Percentiles rank a stretch among this genome's conserved stretches.
phyloP scores from a whole-genome alignment of 83 land plant species.

The Thuja plicata region DNA sequence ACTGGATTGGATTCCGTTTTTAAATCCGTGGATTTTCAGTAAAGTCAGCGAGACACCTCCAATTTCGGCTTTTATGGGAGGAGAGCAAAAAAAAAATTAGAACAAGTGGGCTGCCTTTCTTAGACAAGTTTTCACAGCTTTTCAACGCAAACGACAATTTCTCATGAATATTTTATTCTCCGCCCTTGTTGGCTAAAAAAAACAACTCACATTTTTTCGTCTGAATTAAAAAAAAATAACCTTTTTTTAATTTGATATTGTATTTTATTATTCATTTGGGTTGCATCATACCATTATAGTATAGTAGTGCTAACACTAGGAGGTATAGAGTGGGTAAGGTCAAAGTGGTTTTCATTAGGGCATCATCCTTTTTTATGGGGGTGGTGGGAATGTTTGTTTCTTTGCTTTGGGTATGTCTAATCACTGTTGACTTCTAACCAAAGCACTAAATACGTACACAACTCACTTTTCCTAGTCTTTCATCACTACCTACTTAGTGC shows the following conservation, averaged over 20 bases:
- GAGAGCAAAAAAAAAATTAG: not conserved
- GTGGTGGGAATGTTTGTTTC: slow-evolving; percentile 1
- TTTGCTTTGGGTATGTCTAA: not conserved
- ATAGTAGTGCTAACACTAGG: too few species aligned
- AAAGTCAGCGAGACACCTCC: slow-evolving; percentile 17
- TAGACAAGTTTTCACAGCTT: slow-evolving; percentile 2
- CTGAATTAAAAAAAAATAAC: too few species aligned
- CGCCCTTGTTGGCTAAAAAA: not conserved
- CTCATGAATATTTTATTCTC: not conserved
- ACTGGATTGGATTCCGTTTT: not conserved
- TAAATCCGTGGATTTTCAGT: not conserved
- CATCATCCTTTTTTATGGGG: not conserved
- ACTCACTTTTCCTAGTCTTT: not conserved
- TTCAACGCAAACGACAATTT: slow-evolving; percentile 11
- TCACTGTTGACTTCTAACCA: slow-evolving; percentile 1
- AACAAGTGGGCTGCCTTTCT: not conserved
- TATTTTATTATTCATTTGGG: too few species aligned
- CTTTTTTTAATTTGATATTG: too few species aligned
- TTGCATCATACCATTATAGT: too few species aligned
- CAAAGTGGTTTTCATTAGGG: slow-evolving; percentile 6
- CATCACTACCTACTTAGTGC: not conserved
- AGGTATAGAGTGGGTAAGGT: not conserved
- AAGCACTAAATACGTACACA: not conserved
- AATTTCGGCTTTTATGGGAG: slow-evolving; percentile 12
- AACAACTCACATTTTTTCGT: not conserved